Evolutionary conservation across 2,329 filamentous ascomycete genomes (phyloP).

Genomic region (Knoxdaviesia capensis): DNA sequence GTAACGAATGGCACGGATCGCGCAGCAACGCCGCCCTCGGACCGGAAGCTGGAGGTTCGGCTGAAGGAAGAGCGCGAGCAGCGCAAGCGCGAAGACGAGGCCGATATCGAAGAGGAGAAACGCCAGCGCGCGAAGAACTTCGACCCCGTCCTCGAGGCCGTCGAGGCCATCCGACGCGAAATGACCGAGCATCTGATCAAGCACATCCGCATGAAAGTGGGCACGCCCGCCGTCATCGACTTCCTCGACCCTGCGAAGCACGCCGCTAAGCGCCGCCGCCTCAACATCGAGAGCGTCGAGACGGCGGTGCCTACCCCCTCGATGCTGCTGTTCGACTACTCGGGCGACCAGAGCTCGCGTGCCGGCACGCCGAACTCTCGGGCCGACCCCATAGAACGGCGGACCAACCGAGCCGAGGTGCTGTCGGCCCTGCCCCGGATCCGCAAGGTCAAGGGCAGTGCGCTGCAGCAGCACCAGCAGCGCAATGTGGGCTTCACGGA

Average conservation of each 20-base stretch:
- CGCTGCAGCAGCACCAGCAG: not conserved
- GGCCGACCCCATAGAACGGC: slow-evolving; percentile 39
- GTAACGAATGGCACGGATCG: slow-evolving; percentile 1
- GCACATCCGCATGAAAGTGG: slow-evolving; percentile 76
- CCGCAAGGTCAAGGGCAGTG: slow-evolving; percentile 38
- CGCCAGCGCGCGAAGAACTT: slow-evolving; percentile 68
- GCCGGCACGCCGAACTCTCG: slow-evolving; percentile 46
- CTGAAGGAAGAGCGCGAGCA: slow-evolving; percentile 47
- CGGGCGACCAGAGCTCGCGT: slow-evolving; percentile 37
- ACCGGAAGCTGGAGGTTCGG: slow-evolving; percentile 18
- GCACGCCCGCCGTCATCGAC: slow-evolving; percentile 58
- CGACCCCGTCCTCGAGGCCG: slow-evolving; percentile 73
- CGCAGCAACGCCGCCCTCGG: slow-evolving; percentile 3
- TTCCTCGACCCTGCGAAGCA: slow-evolving; percentile 72
- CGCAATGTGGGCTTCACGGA: slow-evolving; percentile 18
- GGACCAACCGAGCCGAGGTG: slow-evolving; percentile 31
- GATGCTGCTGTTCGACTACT: slow-evolving; percentile 10
- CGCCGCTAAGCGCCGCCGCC: slow-evolving; percentile 53
- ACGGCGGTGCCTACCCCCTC: slow-evolving; percentile 26
- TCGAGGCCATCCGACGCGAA: slow-evolving; percentile 60
- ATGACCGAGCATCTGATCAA: slow-evolving; percentile 71
- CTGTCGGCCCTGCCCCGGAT: slow-evolving; percentile 54
- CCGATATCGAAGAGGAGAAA: slow-evolving; percentile 79
- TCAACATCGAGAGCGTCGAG: slow-evolving; percentile 55
- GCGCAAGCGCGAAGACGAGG: slow-evolving; percentile 49